Evolutionary conservation across 441 rosid species (phyloP).

Genomic region (Pelargonium exstipulatum): DNA sequence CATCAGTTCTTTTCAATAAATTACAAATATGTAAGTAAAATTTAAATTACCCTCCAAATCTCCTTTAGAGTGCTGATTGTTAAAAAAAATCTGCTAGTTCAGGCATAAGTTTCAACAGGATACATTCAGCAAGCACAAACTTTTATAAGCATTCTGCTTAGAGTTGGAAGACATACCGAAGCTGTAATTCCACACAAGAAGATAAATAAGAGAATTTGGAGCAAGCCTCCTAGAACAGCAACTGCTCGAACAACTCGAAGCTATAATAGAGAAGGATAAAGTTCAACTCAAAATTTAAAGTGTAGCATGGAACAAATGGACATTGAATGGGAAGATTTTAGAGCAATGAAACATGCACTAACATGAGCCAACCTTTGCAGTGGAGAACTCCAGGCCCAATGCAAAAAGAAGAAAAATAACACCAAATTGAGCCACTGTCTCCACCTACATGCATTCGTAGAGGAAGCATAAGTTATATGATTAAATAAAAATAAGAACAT

Average conservation of each 20-base stretch:
- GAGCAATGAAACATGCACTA: not conserved
- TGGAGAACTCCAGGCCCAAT: constrained; percentile 84
- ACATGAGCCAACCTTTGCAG: constrained; percentile 56
- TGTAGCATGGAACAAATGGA: not conserved
- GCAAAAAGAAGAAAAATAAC: constrained; percentile 97
- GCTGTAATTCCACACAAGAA: constrained; percentile 27
- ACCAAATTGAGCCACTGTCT: constrained; percentile 97
- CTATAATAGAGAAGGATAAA: constrained; percentile 16
- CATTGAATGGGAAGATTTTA: not conserved
- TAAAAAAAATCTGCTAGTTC: too few species aligned
- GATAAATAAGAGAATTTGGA: constrained; percentile 28
- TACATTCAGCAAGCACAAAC: constrained; percentile 2
- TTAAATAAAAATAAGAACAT: not conserved
- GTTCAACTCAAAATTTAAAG: not conserved
- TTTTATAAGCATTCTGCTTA: not conserved
- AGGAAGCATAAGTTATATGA: not conserved
- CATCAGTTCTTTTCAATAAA: too few species aligned
- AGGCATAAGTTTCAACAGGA: not conserved
- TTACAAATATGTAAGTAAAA: too few species aligned
- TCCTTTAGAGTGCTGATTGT: not conserved
- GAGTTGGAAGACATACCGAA: constrained; percentile 20
- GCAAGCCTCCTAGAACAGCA: constrained; percentile 27
- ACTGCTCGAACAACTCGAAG: constrained; percentile 32
- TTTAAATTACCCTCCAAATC: too few species aligned
- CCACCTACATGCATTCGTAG: constrained; percentile 47